A percentile compares a stretch with the other conserved stretches of the same genome.
Conservation (phyloP, 2,329 filamentous ascomycete genomes). For the Anisogramma anomala region DNA sequence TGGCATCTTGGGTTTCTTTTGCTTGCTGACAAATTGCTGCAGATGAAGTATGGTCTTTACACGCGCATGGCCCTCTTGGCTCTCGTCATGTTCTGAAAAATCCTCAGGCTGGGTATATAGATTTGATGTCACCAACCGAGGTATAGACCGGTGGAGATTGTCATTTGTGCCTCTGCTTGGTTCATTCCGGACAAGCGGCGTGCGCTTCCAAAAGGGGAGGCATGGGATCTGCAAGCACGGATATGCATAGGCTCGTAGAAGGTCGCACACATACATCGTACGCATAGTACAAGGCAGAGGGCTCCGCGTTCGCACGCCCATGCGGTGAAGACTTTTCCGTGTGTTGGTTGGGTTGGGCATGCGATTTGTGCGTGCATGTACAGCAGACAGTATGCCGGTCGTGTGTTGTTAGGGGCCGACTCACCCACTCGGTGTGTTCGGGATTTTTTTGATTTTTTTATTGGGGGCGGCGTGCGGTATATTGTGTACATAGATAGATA, state of each 20-base stretch:
- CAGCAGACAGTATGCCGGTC: not conserved
- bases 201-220: no score
- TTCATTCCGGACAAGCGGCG: conserved; percentile 2
- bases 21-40: conserved; percentile 10
- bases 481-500: no score
- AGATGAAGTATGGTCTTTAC: conserved; percentile 98
- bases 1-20: conserved; percentile 29
- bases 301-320: conserved; percentile 4
- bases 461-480: no score
- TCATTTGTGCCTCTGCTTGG: not conserved
- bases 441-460: no score
- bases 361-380: conserved; percentile 7
- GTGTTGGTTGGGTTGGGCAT: conserved; percentile 16
- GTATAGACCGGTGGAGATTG: not conserved
- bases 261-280: conserved; percentile 14
- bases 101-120: conserved; percentile 11
- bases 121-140: not conserved
- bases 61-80: conserved; percentile 95
- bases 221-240: not conserved
- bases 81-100: conserved; percentile 59
- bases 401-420: not conserved
- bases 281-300: conserved; percentile 13
- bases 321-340: not conserved
- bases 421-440: no score
- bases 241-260: conserved; percentile 15